Conservation (phyloP, 2,329 filamentous ascomycete species). For the Grosmannia penicillata region DNA sequence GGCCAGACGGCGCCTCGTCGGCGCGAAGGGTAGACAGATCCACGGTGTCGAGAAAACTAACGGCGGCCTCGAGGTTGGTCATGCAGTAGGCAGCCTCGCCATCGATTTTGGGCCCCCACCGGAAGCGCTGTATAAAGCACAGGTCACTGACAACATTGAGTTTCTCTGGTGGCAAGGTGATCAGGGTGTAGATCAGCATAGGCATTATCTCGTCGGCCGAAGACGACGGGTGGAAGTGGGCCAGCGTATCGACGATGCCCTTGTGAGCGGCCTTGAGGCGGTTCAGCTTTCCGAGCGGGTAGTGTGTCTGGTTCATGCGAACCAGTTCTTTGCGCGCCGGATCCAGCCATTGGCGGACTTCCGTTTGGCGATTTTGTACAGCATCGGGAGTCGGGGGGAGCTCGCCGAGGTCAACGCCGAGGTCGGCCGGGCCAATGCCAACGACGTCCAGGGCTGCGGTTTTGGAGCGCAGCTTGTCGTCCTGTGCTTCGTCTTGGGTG, state of each 20-base stretch:
- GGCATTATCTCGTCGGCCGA: slow-evolving; percentile 96
- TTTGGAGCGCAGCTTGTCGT: slow-evolving; percentile 87
- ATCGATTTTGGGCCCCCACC: slow-evolving; percentile 71
- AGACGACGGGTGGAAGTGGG: slow-evolving; percentile 57
- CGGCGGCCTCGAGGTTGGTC: slow-evolving; percentile 87
- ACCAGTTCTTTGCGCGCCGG: slow-evolving; percentile 56
- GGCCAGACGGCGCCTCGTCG: slow-evolving; percentile 59
- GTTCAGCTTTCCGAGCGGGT: slow-evolving; percentile 81
- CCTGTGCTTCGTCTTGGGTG: slow-evolving; percentile 86
- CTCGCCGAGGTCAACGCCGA: slow-evolving; percentile 61
- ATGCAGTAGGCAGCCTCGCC: slow-evolving; percentile 93
- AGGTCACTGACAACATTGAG: slow-evolving; percentile 88
- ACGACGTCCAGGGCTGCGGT: slow-evolving; percentile 84
- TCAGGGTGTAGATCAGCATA: slow-evolving; percentile 89
- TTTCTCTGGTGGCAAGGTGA: slow-evolving; percentile 73
- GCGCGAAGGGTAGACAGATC: slow-evolving; percentile 78
- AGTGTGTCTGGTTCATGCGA: slow-evolving; percentile 74
- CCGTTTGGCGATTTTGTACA: slow-evolving; percentile 43
- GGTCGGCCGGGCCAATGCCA: slow-evolving; percentile 73
- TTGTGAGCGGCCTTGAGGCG: slow-evolving; percentile 82
- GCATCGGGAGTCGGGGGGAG: slow-evolving; percentile 36
- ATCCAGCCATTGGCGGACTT: slow-evolving; percentile 59
- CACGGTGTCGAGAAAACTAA: slow-evolving; percentile 89
- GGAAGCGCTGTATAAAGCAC: slow-evolving; percentile 87
- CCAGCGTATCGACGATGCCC: slow-evolving; percentile 77